Evolutionary conservation across 2,329 filamentous ascomycete species (phyloP), one percentile per base, ranked within the genome.

Genomic region (Scedosporium dehoogii): DNA sequence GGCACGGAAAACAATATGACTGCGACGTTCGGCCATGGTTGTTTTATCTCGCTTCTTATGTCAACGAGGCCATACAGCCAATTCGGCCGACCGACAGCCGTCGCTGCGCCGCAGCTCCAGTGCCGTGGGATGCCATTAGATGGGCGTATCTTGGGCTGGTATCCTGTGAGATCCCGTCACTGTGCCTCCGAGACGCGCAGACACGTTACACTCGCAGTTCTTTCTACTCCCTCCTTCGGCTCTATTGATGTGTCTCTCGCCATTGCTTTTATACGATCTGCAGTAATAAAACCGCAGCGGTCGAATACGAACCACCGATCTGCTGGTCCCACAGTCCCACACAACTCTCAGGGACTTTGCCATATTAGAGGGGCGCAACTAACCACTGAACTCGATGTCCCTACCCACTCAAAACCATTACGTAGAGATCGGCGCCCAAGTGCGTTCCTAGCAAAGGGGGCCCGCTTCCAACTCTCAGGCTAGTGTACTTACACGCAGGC

Each of bases 211-310:
- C 51, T 27, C 4, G 23, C 23, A 25, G n/a, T 16, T 3, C 12
- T 23, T 23, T 16, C 23, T 9, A 27, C 51, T 55, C 51, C 51
- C 51, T 55, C 51, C 33, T 38, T 38, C 33, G 33, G 33, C 10
- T 38, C 29, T 38, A 38, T 38, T 38, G 33, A 23, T 16, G 18
- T 21, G 21, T 55, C 21, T 27, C 51, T 55, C 21, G 12, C 51
- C 18, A 55, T 55, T 53, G 48, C 48, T 53, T 53, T 55, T 55
- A 55, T 23, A 55, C 51, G 51, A 55, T 55, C 51, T 55, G 51
- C 51, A 55, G 51, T 55, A 55, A 23, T 23, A 23, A 55, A 23
- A 23, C 18, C 12, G 23, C 51, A 29, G 23, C 21, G 12, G 51
- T 29, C 51, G 21, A 55, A 55, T 55, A 55, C 51, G 51, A 55